phyloP scores from a whole-genome alignment of 805 yeast genomes.

The Candida railenensis region DNA sequence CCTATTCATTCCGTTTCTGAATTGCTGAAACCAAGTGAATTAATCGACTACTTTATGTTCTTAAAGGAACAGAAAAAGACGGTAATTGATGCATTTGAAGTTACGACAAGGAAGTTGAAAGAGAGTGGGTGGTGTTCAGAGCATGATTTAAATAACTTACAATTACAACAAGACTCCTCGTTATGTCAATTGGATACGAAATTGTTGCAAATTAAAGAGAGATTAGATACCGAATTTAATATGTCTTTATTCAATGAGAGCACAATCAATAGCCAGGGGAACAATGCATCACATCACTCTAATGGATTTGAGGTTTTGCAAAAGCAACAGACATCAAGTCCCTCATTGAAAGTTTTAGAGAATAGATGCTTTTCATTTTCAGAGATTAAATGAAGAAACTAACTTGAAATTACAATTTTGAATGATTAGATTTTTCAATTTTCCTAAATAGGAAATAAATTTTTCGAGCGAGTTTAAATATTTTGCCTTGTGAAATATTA shows the following conservation, averaged over 20 bases:
- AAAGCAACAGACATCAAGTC: not conserved
- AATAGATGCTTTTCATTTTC: conserved; percentile 27
- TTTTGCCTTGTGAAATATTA: not conserved
- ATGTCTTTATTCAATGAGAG: conserved; percentile 18
- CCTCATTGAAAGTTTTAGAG: conserved; percentile 28
- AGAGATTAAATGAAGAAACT: conserved; percentile 8
- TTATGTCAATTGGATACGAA: conserved; percentile 38
- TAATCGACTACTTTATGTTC: conserved; percentile 30
- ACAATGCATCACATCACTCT: not conserved
- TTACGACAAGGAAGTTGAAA: conserved; percentile 28
- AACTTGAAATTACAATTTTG: not conserved
- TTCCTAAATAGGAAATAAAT: not conserved
- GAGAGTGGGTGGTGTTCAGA: conserved; percentile 44
- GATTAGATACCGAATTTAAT: conserved; percentile 28
- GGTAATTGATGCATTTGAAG: conserved; percentile 31
- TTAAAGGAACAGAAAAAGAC: conserved; percentile 32
- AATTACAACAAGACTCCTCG: conserved; percentile 37
- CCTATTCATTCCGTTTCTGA: conserved; percentile 16
- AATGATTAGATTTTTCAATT: not conserved
- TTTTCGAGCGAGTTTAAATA: not conserved
- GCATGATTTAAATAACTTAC: conserved; percentile 39
- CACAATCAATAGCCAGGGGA: not conserved
- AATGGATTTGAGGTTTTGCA: not conserved
- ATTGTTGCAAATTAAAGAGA: conserved; percentile 35
- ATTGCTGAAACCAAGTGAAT: conserved; percentile 22